Evolutionary conservation across 2,329 filamentous ascomycete genomes (phyloP).

Genomic region (Pseudogymnoascus pannorum): DNA sequence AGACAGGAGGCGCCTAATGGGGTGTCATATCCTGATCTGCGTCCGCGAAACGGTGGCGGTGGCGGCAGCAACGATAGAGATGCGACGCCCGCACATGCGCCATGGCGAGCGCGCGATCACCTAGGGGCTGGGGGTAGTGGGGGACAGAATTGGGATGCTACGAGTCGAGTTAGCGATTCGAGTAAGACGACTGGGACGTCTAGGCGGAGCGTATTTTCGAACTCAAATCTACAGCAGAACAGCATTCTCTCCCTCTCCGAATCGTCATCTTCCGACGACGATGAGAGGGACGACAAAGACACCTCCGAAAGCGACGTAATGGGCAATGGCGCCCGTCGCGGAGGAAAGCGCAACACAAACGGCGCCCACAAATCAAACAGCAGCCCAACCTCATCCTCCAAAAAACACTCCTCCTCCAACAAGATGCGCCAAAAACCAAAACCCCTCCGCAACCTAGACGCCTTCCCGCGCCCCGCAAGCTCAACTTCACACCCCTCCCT

Average conservation of each 20-base stretch:
- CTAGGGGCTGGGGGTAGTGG: background rate
- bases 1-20: background rate
- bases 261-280: background rate
- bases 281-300: background rate
- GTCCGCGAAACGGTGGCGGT: background rate
- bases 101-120: background rate
- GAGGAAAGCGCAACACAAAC: background rate
- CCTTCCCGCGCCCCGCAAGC: background rate
- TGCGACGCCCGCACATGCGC: background rate
- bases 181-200: slow-evolving; percentile 28
- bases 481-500: background rate
- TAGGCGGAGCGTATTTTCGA: slow-evolving; percentile 24
- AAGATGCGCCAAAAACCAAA: background rate
- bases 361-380: background rate
- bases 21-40: background rate
- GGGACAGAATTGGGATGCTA: slow-evolving; percentile 17
- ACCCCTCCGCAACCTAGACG: background rate
- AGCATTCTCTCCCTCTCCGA: slow-evolving; percentile 28
- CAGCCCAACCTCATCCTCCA: background rate
- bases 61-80: background rate
- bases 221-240: slow-evolving; percentile 24
- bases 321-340: background rate
- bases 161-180: slow-evolving; percentile 26
- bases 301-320: background rate
- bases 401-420: background rate